Conservation (phyloP, 768 basidiomycete genomes). For the Sarcomyxa edulis region DNA sequence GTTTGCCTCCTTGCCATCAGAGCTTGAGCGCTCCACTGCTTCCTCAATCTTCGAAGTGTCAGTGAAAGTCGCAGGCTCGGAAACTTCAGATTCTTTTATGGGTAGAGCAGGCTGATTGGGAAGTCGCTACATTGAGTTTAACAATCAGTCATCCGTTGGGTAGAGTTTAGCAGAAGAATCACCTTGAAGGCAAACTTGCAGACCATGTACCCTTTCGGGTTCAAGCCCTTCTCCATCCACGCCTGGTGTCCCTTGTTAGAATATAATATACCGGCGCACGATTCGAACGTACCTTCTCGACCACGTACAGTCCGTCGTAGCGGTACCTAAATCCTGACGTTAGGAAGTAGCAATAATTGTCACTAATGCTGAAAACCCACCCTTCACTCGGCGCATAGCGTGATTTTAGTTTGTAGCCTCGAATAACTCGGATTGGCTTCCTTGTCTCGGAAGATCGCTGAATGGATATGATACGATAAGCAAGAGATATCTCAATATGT, state of each 20-base stretch:
- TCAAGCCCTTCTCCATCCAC: slow-evolving; percentile 72
- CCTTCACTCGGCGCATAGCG: slow-evolving; percentile 78
- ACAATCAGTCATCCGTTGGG: neutral
- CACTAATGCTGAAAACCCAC: too few relatives aligned
- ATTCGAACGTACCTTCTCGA: slow-evolving; percentile 52
- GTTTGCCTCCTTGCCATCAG: too few relatives aligned
- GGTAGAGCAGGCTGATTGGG: slow-evolving; percentile 50
- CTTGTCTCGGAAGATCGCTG: slow-evolving; percentile 75
- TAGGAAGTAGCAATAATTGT: neutral
- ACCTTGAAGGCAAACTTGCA: slow-evolving; percentile 88
- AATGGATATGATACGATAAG: too few relatives aligned
- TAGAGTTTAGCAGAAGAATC: neutral
- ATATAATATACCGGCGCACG: neutral
- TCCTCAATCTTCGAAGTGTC: too few relatives aligned
- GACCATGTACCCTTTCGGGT: slow-evolving; percentile 65
- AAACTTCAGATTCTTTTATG: slow-evolving; percentile 16
- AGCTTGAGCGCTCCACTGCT: too few relatives aligned
- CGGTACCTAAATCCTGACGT: slow-evolving; percentile 66
- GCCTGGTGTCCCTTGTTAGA: slow-evolving; percentile 34
- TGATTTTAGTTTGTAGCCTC: slow-evolving; percentile 75
- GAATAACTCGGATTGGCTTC: slow-evolving; percentile 82
- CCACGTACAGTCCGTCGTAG: slow-evolving; percentile 84
- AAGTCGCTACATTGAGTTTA: slow-evolving; percentile 36
- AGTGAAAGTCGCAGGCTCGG: too few relatives aligned
- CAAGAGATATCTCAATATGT: neutral